A percentile compares a stretch with the other conserved stretches of the same genome.
Evolutionary conservation across 2,329 filamentous ascomycete species (phyloP).

Genomic region (Hortaea werneckii): DNA sequence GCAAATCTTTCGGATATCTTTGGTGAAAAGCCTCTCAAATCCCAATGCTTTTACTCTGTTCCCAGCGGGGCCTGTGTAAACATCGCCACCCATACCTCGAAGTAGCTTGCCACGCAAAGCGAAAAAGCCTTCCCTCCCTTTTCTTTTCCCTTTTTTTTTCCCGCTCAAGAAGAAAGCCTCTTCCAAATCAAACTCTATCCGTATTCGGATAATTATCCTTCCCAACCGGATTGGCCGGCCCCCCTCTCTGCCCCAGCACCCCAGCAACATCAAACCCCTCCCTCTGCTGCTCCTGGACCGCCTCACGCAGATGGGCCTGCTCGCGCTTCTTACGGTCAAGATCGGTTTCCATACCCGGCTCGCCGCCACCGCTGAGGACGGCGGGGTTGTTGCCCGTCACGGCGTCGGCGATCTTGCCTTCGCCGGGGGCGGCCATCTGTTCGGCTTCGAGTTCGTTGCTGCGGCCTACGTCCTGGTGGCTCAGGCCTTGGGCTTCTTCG

Average conservation of each 20-base stretch:
- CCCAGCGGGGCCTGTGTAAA: no score
- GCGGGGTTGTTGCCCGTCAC: slow-evolving; percentile 21
- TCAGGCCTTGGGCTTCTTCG: slow-evolving; percentile 33
- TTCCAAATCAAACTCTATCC: neutral
- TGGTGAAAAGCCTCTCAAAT: no score
- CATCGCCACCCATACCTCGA: no score
- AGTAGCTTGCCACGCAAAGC: no score
- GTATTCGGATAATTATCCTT: slow-evolving; percentile 23
- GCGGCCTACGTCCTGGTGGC: slow-evolving; percentile 32
- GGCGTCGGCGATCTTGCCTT: slow-evolving; percentile 34
- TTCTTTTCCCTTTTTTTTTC: no score
- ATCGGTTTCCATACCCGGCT: slow-evolving; percentile 34
- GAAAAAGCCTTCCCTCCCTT: no score
- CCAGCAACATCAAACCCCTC: slow-evolving; percentile 31
- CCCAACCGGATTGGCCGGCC: slow-evolving; percentile 31
- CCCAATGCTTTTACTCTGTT: no score
- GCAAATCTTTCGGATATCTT: no score
- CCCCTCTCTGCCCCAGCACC: slow-evolving; percentile 36
- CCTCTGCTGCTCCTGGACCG: slow-evolving; percentile 29
- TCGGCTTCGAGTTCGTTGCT: slow-evolving; percentile 37
- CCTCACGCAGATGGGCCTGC: slow-evolving; percentile 33
- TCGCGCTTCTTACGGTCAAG: slow-evolving; percentile 42
- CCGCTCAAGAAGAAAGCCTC: no score
- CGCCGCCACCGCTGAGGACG: slow-evolving; percentile 17
- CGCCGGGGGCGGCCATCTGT: slow-evolving; percentile 40